Evolutionary conservation across 2,329 filamentous ascomycete species (phyloP).

Genomic region (Aspergillus puulaauensis): DNA sequence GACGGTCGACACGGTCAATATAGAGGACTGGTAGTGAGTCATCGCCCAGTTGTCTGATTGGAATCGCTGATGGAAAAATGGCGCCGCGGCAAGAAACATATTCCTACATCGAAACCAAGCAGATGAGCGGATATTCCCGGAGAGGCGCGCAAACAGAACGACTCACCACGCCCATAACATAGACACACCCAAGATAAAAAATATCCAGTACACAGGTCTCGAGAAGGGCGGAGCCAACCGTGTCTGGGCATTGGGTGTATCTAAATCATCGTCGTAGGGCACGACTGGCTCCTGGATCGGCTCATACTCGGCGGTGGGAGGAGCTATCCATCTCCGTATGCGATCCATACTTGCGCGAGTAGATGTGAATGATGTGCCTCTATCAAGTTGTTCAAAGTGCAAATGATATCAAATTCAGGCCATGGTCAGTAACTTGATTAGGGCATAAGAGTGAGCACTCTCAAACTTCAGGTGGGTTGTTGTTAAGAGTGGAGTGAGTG

Average conservation of each 20-base stretch:
- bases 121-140: not conserved
- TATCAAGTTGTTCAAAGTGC: not conserved
- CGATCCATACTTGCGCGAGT: slow-evolving; percentile 30
- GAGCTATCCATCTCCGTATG: slow-evolving; percentile 33
- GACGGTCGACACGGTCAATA: slow-evolving; percentile 80
- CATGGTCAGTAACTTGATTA: slow-evolving; percentile 11
- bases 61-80: slow-evolving; percentile 88
- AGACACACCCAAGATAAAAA: slow-evolving; percentile 79
- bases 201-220: slow-evolving; percentile 82
- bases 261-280: slow-evolving; percentile 32
- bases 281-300: slow-evolving; percentile 26
- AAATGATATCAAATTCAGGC: slow-evolving; percentile 3
- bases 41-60: slow-evolving; percentile 67
- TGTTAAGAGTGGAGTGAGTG: not conserved
- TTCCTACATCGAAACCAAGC: slow-evolving; percentile 60
- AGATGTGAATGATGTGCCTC: not conserved
- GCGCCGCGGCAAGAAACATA: slow-evolving; percentile 94
- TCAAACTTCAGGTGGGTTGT: not conserved
- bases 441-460: not conserved
- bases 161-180: slow-evolving; percentile 97
- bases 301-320: slow-evolving; percentile 29
- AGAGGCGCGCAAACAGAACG: not conserved
- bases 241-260: slow-evolving; percentile 9
- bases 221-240: slow-evolving; percentile 58
- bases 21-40: slow-evolving; percentile 83